Base-by-base conservation (phyloP, 2,329 filamentous ascomycete species). In the Sphaerulina populicola region DNA sequence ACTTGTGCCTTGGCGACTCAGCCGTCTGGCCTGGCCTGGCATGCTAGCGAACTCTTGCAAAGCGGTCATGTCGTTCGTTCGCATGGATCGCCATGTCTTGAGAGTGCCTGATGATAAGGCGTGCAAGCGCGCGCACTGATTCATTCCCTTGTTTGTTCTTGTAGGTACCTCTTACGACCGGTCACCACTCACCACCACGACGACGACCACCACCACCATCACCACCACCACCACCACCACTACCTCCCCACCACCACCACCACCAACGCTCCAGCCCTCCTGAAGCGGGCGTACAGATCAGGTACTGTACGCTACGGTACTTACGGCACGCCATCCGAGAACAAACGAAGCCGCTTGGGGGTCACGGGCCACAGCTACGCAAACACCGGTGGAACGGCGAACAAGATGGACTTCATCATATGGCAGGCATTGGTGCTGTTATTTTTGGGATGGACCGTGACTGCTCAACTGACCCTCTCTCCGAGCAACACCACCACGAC, bases 381-480 rank as follows among this genome's bases (percentile, higher is more conserved):
- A 6, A 36, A 6, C 37, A 39, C 18, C 18, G 18, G 18, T 18
- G 18, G 18, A 18, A 18, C 18, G 18, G 18, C 11, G 14, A 15
- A 15, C 37, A 42, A 29, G 21, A 49, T 44, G 47, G 18, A 23
- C 14, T 29, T 47, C 43, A 37, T 38, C 15, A 39, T 12, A 4
- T 33, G 33, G 52, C 51, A 38, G 45, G 36, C 47, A 47, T 49
- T 48, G 14, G 40, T 47, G 45, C 31, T 51, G 39, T 30, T 44
- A 23, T 15, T 52, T 30, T n/a, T 49, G 44, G 31, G 21, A 14
- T 36, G 36, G 12, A 23, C 35, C 7, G 46, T 43, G 5, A 52
- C 46, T 37, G 54, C 53, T 9, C 56, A 58, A 44, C 51, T 58
- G 36, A 44, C 46, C 7, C 49, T 58, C 30, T 41, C 49, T n/a